Evolutionary conservation across 371 early-diverging fungal species (phyloP).

Genomic region (Parasitella parasitica): DNA sequence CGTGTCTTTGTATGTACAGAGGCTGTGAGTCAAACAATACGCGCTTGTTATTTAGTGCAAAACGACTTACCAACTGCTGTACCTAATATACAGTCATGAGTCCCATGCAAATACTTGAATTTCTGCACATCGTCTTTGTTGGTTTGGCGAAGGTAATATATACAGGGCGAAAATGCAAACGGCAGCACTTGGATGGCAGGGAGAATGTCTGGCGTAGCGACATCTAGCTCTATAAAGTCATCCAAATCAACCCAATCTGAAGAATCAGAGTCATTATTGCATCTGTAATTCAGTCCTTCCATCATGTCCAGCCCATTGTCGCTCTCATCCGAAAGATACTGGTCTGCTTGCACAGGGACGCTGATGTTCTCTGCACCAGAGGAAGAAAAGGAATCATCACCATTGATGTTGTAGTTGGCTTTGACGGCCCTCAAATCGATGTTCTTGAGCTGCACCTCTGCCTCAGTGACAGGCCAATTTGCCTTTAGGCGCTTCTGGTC

Average conservation of each 20-base stretch:
- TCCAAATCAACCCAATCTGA: constrained; percentile 33
- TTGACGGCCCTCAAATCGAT: constrained; percentile 32
- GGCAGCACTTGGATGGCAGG: constrained; percentile 39
- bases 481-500: constrained; percentile 10
- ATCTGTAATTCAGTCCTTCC: constrained; percentile 36
- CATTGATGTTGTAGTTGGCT: constrained; percentile 5
- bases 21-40: constrained; percentile 1
- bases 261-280: constrained; percentile 39
- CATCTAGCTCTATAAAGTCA: constrained; percentile 28
- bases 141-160: constrained; percentile 46
- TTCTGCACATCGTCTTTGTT: constrained; percentile 25
- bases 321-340: not conserved
- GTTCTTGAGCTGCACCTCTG: constrained; percentile 25
- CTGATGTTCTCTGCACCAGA: not conserved
- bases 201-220: not conserved
- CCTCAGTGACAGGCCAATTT: constrained; percentile 24
- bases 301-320: constrained; percentile 21
- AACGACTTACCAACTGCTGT: constrained; percentile 29
- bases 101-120: constrained; percentile 24
- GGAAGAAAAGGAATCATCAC: not conserved
- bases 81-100: constrained; percentile 40
- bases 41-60: not conserved
- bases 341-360: not conserved
- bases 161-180: constrained; percentile 54
- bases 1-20: not conserved